Evolutionary conservation across 352 stramenopile genomes (phyloP).

Genomic region (Aphanomyces cochlioides): DNA sequence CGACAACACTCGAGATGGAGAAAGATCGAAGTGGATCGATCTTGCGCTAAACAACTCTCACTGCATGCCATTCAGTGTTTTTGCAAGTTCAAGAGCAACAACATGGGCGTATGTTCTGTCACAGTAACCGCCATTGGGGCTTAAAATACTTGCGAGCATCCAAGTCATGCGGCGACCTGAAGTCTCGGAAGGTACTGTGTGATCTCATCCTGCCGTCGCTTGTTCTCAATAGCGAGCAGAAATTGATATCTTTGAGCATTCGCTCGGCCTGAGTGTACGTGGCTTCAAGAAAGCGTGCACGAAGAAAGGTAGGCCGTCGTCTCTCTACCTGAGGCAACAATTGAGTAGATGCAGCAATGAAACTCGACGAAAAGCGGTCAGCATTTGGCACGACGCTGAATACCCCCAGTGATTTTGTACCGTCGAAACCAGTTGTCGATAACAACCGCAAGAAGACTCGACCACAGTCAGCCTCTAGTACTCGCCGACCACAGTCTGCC

Average conservation of each 20-base stretch:
- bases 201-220: no score
- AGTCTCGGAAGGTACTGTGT: neutral
- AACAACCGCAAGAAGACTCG: conserved; percentile 9
- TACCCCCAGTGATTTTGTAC: conserved; percentile 11
- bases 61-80: no score
- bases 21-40: no score
- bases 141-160: no score
- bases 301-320: conserved; percentile 6
- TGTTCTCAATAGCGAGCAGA: neutral
- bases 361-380: conserved; percentile 8
- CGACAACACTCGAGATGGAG: no score
- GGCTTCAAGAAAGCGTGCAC: conserved; percentile 16
- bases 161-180: neutral
- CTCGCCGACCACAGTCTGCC: neutral
- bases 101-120: no score
- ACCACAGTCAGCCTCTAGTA: neutral
- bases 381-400: conserved; percentile 7
- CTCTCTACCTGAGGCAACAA: neutral
- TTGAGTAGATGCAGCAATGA: conserved; percentile 1
- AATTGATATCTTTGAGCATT: conserved; percentile 25
- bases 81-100: no score
- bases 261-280: conserved; percentile 6
- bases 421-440: neutral
- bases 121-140: no score
- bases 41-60: no score